phyloP scores from a whole-genome alignment of 2,329 filamentous ascomycete genomes.

The Emmonsiellopsis sp. region DNA sequence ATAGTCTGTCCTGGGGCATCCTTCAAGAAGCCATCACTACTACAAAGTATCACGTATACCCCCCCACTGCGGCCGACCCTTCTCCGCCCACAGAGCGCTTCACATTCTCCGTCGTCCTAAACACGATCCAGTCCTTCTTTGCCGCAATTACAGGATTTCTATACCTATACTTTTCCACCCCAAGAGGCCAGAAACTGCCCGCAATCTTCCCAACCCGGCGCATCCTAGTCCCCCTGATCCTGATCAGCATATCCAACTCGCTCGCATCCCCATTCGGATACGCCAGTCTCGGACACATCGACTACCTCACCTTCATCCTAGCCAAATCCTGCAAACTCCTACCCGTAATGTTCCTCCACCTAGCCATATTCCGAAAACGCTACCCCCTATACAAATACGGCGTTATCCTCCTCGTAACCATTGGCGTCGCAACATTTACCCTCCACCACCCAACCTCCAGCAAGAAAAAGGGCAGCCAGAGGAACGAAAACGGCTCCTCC shows the following conservation, averaged over 20 bases:
- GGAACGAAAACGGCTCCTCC: constrained; percentile 56
- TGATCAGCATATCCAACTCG: constrained; percentile 79
- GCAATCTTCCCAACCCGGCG: constrained; percentile 64
- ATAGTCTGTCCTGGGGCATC: constrained; percentile 84
- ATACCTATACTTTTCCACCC: constrained; percentile 64
- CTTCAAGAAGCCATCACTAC: constrained; percentile 97
- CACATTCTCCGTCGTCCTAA: constrained; percentile 89
- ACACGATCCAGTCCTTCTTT: constrained; percentile 88
- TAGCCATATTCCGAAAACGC: constrained; percentile 77
- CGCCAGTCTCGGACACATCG: constrained; percentile 82
- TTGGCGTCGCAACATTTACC: constrained; percentile 90
- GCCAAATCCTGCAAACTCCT: constrained; percentile 97
- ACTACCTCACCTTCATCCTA: constrained; percentile 96
- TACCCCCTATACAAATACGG: constrained; percentile 96
- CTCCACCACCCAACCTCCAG: constrained; percentile 64
- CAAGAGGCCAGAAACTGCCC: constrained; percentile 38
- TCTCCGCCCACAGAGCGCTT: constrained; percentile 57
- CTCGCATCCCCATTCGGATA: constrained; percentile 95
- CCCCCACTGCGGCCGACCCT: constrained; percentile 37
- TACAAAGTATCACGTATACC: constrained; percentile 63
- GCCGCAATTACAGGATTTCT: constrained; percentile 72
- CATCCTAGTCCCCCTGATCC: constrained; percentile 68
- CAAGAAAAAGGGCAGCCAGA: constrained; percentile 41
- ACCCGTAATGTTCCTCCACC: constrained; percentile 95
- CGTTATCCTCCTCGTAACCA: constrained; percentile 82